Evolutionary conservation across 768 basidiomycete genomes (phyloP).

Genomic region (Amanita thiersii): DNA sequence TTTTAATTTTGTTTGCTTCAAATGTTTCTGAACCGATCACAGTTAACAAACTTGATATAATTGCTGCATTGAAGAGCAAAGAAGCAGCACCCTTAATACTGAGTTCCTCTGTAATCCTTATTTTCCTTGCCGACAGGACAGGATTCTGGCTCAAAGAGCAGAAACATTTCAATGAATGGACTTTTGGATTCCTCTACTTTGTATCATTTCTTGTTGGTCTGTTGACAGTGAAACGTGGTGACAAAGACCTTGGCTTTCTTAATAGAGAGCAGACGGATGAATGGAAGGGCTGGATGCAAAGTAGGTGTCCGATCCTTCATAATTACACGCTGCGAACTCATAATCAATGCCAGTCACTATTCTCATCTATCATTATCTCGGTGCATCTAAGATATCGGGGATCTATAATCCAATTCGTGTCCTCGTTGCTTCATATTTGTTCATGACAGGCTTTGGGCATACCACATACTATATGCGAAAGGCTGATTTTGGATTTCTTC

Average conservation of each 20-base stretch:
- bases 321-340: conserved; percentile 9
- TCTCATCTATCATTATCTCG: conserved; percentile 87
- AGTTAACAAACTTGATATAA: not conserved
- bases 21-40: not conserved
- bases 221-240: conserved; percentile 55
- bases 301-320: conserved; percentile 31
- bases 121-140: conserved; percentile 80
- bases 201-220: conserved; percentile 49
- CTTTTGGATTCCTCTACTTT: conserved; percentile 56
- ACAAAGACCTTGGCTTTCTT: conserved; percentile 82
- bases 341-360: conserved; percentile 53
- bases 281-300: conserved; percentile 99
- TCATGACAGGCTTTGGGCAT: conserved; percentile 93
- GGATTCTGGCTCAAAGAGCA: conserved; percentile 85
- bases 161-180: conserved; percentile 69
- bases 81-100: conserved; percentile 46
- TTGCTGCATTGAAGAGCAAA: conserved; percentile 3
- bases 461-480: conserved; percentile 86
- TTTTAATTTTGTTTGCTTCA: not conserved
- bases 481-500: conserved; percentile 74
- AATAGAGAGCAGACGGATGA: conserved; percentile 93
- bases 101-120: conserved; percentile 56
- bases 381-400: conserved; percentile 85
- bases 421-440: conserved; percentile 82
- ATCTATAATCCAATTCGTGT: conserved; percentile 90